Base-by-base conservation (phyloP, 2,329 filamentous ascomycete genomes). In the Corinectria fuckeliana region DNA sequence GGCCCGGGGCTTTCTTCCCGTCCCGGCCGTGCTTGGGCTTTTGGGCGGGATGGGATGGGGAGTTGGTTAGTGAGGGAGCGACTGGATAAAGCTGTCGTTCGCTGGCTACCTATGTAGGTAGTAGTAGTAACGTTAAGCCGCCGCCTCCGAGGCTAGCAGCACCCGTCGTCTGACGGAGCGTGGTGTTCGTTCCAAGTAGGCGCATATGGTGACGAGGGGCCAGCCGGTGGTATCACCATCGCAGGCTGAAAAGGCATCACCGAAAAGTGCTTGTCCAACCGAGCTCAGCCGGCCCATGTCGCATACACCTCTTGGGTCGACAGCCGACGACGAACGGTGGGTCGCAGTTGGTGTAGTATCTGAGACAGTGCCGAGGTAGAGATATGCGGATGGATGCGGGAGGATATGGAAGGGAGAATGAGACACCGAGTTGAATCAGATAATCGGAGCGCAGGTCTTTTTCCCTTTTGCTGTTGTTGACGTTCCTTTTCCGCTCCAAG, bases 1-100 rank as follows among this genome's bases (percentile, higher is more conserved):
- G 23, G 23, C 41, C 41, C 25, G 42, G 23, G 42, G 28, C 5
- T 26, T 26, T 28, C 42, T 53, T 69, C 58, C 60, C 49, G 64
- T 55, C 30, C 59, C 63, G 50, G 41, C 42, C 53, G 58, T 55
- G 42, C 58, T n/a, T n/a, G n/a, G 54, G 61, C 55, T 18, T 41
- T 59, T 58, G 41, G 57, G 21, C 30, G 41, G n/a, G n/a, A 56
- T 56, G 32, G 54, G 23, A 39, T 38, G 28, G 39, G 23, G 30
- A 20, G 32, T 9, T 23, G 18, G 16, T 13, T n/a, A 52, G 36
- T 42, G 32, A 30, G 38, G 14, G 11, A 21, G 16, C 23, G 25
- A 28, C 32, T 49, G 9, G 14, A 47, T 11, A 18, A 32, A 34
- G 45, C 45, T 23, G 28, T n/a, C 30, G 16, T 9, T 28, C 26